Evolutionary conservation across 129 eudicot species (phyloP), one percentile per base, ranked within the genome.

Genomic region (Scalesia atractyloides): DNA sequence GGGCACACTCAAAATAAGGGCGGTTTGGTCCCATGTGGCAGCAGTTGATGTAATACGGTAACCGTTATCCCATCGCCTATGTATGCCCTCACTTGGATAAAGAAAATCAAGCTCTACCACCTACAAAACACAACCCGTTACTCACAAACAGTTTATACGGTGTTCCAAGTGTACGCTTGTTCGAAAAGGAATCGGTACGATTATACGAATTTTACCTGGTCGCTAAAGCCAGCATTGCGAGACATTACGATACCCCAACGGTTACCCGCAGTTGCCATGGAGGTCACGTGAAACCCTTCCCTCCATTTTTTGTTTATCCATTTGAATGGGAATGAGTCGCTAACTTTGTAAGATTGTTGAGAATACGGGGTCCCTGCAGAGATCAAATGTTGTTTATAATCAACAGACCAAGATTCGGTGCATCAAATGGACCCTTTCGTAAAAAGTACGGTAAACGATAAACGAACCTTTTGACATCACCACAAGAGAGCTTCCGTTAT

Each of bases 161-260:
- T 14, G 15, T 60, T 60, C 44, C 19, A 30, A 24, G 17, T 60
- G 66, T 60, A 60, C 7, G 5, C 5, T 30, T 60, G 44, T 60
- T 60, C 5, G 7, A 13, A 14, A 33, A 13, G 2, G 2, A 33
- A 14, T 30, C 34, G 1, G 26, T 24, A 24, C 26, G 2, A 24
- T 17, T 60, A 44, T 5, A 60, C 4, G 11, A 6, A 60, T 33
- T 34, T 26, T 72, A 89, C 96, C 90, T 89, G 96, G 34, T 89
- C 88, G 79, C 93, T 82, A 76, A 84, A 89, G 79, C 93, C 93
- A 80, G 96, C 83, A 81, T 89, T 89, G 24, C 96, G 88, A 49
- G 96, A 89, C 96, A 89, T 90, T 75, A 90, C 94, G 36, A 90
- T 86, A 76, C 91, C 96, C 96, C 96, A 90, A 1, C 96, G 79